Conservation (phyloP, 495 filamentous ascomycete genomes). For the Letharia lupina region DNA sequence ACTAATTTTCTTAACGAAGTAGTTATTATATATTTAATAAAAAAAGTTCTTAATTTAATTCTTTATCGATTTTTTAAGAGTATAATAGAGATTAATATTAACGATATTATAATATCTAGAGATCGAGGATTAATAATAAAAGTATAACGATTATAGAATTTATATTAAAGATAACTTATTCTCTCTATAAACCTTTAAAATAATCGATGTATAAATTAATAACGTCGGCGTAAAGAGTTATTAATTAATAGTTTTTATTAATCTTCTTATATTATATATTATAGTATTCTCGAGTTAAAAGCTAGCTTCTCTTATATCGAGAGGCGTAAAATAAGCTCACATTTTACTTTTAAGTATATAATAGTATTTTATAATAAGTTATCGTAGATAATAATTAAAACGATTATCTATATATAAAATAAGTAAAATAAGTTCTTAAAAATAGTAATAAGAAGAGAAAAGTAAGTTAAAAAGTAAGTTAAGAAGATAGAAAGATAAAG, state of each 20-base stretch:
- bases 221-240: constrained; percentile 9
- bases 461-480: too few species aligned
- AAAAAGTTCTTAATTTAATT: constrained; percentile 15
- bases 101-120: constrained; percentile 8
- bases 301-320: too few species aligned
- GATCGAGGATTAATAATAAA: background rate
- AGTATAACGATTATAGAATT: background rate
- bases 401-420: too few species aligned
- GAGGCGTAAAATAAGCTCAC: background rate
- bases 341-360: background rate
- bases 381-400: background rate
- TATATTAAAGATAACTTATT: constrained; percentile 6
- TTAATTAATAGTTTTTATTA: constrained; percentile 10
- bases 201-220: constrained; percentile 11
- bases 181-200: constrained; percentile 14
- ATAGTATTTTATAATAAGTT: too few species aligned
- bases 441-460: too few species aligned
- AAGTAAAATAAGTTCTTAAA: too few species aligned
- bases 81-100: constrained; percentile 1
- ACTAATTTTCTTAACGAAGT: constrained; percentile 14
- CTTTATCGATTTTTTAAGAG: background rate
- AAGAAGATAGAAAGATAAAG: too few species aligned
- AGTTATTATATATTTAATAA: constrained; percentile 14
- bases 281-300: constrained; percentile 13
- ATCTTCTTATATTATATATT: constrained; percentile 8